Conservation (phyloP, 2,329 filamentous ascomycete genomes). For the Trichoderma koningiopsis region DNA sequence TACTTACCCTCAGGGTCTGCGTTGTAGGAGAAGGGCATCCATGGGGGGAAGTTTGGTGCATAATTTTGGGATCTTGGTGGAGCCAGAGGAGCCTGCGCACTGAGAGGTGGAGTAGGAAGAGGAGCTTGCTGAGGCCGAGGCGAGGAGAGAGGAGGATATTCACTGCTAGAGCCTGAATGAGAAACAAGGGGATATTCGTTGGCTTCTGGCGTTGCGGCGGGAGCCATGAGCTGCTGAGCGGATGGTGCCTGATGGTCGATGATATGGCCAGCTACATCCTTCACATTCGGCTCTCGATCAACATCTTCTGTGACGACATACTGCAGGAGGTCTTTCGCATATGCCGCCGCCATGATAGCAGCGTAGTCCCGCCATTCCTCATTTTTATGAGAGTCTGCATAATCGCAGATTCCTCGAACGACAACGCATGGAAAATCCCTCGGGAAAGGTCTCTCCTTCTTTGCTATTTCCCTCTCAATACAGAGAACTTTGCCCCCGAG, state of each 20-base stretch:
- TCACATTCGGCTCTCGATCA: not conserved
- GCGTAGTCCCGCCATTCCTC: slow-evolving; percentile 11
- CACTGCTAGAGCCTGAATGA: no score
- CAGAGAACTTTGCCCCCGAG: slow-evolving; percentile 19
- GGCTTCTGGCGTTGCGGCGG: no score
- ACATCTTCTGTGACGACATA: not conserved
- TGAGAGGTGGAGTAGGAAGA: no score
- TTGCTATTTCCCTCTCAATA: slow-evolving; percentile 34
- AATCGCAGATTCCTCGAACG: slow-evolving; percentile 19
- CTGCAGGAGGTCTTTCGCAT: slow-evolving; percentile 11
- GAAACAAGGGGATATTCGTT: no score
- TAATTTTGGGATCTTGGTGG: no score
- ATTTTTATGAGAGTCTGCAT: slow-evolving; percentile 16
- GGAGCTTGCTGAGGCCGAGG: no score
- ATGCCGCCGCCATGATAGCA: not conserved
- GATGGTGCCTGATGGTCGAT: no score
- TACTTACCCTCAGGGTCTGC: not conserved
- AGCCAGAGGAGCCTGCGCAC: no score
- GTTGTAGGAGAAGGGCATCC: no score
- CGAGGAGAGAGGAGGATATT: no score
- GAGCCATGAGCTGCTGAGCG: no score
- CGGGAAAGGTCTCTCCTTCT: not conserved
- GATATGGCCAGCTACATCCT: not conserved
- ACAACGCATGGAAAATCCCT: not conserved
- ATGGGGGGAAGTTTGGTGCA: no score